Evolutionary conservation across 371 early-diverging fungal species (phyloP), one percentile per base, ranked within the genome.

Genomic region (Lichtheimia ramosa): DNA sequence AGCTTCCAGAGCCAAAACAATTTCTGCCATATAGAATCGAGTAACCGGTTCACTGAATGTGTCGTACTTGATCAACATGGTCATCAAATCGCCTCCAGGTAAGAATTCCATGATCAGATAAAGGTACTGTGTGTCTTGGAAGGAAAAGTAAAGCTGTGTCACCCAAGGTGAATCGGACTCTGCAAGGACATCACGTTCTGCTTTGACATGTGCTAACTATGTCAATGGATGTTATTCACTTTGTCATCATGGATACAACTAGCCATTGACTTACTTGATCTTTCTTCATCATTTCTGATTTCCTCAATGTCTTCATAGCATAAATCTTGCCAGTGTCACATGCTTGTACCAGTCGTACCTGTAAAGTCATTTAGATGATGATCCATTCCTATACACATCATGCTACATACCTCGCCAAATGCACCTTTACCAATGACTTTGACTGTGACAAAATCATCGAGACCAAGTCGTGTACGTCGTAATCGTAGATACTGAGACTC

Each of bases 361-460:
- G 10, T 7, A 5, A 46, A 46, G 16, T 8, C 46, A 46, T n/a
- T n/a, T 4, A 10, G 4, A 5, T 10, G 16, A 43, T 18, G 7
- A 43, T 3, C 16, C 2, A n/a, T n/a, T 43, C 18, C 27, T 43
- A n/a, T n/a, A n/a, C 6, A 5, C 3, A n/a, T 43, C 43, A 43
- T n/a, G 43, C n/a, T 20, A 67, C n/a, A n/a, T 68, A 92, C 96
- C 73, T 98, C 99, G 43, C 99, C 99, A 84, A 99, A 99, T 2
- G 99, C 99, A 46, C 99, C 99, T 60, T 95, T 95, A 14, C 99
- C 99, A 72, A 99, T 97, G n/a, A 99, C 96, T 76, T 96, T 92
- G 57, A 99, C 87, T 18, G 99, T 97, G 50, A 81, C 73, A 69
- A 99, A 99, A 79, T 99, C 99, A 61, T 89, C 88, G 12, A 96